A percentile compares a stretch with the other conserved stretches of the same genome.
Conservation (phyloP, 345 rosid species). For the Bruguiera parviflora region DNA sequence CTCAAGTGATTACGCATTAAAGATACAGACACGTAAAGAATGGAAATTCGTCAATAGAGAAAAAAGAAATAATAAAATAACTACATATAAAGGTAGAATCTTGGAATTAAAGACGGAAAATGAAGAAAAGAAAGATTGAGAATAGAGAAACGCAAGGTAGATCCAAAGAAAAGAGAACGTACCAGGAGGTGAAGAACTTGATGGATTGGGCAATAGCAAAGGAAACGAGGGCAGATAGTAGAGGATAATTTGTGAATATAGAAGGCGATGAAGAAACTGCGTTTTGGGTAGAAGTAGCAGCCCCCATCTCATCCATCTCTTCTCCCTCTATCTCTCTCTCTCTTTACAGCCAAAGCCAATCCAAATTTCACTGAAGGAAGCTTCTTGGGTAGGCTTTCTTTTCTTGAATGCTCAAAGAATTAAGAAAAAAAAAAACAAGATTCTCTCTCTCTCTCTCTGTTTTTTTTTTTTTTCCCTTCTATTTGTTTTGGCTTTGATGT, state of each 20-base stretch:
- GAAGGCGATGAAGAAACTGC: constrained; percentile 35
- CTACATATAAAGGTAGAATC: background rate
- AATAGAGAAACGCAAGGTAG: background rate
- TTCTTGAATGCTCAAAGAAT: too few relatives aligned
- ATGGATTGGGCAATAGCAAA: constrained; percentile 60
- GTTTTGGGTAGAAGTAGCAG: constrained; percentile 15
- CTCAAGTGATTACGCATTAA: background rate
- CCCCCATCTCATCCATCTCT: constrained; percentile 30
- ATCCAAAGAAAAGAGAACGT: constrained; percentile 12
- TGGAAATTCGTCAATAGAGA: too few relatives aligned
- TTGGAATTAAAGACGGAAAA: background rate
- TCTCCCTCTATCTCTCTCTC: too few relatives aligned
- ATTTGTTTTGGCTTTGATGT: too few relatives aligned
- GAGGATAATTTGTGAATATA: constrained; percentile 54
- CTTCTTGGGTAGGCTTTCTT: too few relatives aligned
- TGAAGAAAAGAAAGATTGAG: background rate
- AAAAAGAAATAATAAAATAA: too few relatives aligned
- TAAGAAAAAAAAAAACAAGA: too few relatives aligned
- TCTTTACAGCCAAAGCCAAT: too few relatives aligned
- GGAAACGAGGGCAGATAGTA: constrained; percentile 52
- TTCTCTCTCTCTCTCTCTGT: too few relatives aligned
- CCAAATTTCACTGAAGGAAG: too few relatives aligned
- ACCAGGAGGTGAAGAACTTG: constrained; percentile 74
- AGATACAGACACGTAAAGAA: too few relatives aligned
- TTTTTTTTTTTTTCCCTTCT: too few relatives aligned